phyloP scores from a whole-genome alignment of 1,284 basidiomycete genomes.

The Heterobasidion parviporum region DNA sequence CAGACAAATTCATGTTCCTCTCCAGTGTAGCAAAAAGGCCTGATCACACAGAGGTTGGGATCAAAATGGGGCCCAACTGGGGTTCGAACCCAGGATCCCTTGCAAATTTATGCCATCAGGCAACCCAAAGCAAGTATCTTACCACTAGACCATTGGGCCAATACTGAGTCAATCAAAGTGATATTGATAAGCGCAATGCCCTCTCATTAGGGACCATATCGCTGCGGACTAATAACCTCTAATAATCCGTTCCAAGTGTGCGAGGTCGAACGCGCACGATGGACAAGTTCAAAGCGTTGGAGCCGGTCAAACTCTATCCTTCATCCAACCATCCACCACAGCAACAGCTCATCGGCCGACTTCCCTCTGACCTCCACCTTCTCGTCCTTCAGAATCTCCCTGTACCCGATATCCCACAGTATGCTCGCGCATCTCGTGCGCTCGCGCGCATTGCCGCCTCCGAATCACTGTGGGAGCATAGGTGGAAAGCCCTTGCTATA shows the following conservation, averaged over 20 bases:
- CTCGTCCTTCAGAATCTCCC: constrained; percentile 67
- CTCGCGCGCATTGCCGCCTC: constrained; percentile 57
- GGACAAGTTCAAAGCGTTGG: constrained; percentile 74
- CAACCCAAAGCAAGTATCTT: constrained; percentile 33
- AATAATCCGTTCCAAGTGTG: neutral
- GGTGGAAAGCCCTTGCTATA: constrained; percentile 58
- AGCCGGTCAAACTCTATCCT: constrained; percentile 63
- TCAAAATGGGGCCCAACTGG: constrained; percentile 26
- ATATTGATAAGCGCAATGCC: neutral
- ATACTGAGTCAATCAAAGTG: too few relatives aligned
- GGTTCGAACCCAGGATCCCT: constrained; percentile 32
- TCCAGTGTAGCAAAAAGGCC: neutral
- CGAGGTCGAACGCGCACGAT: constrained; percentile 26
- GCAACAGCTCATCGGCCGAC: constrained; percentile 52
- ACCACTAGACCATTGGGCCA: constrained; percentile 33
- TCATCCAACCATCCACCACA: constrained; percentile 19
- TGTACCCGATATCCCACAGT: constrained; percentile 70
- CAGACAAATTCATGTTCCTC: too few relatives aligned
- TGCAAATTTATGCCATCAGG: constrained; percentile 15
- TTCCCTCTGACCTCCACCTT: constrained; percentile 72
- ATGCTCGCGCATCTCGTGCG: constrained; percentile 61
- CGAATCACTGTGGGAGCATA: constrained; percentile 68
- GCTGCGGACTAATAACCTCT: too few relatives aligned
- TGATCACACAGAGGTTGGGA: neutral
- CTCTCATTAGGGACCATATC: neutral